Base-by-base conservation (phyloP, 495 filamentous ascomycete species). In the Daldinia grandis region DNA sequence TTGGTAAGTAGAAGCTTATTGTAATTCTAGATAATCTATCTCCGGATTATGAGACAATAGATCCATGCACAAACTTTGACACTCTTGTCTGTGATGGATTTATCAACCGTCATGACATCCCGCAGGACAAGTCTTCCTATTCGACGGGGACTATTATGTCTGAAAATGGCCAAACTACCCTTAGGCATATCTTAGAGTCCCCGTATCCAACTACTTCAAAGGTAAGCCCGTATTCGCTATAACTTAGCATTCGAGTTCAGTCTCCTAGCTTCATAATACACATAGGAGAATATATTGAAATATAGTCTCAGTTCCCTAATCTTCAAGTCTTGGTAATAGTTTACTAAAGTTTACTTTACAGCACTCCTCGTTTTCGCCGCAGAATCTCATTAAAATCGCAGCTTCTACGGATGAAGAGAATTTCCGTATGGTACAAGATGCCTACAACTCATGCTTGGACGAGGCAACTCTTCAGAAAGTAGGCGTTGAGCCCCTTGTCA, bases 41-140 rank as follows among this genome's bases (percentile, higher is more conserved):
- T 17, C 87, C 90, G n/a, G 82, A 89, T 40, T 87, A 89, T 70
- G 76, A 84, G 60, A 68, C 87, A 0, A 78, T 92, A 42, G 89
- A 93, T 74, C 88, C 91, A 4, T 93, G 91, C 68, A 87, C 81
- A 44, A 73, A 91, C 56, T 93, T 93, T 63, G 89, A 92, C 59
- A 64, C 63, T 66, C 85, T 87, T 69, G 88, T 91, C 37, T 93
- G 91, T 72, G 88, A 87, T 57, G 90, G 90, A 17, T 92, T 89
- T 85, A 78, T 81, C 47, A 81, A 87, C 27, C 85, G 83, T 31
- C 86, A 91, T 79, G 89, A 91, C 71, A 86, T 93, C 65, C 86
- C 89, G 4, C 78, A 88, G 19, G 89, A 92, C 74, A 88, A 89
- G 67, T 85, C 87, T 15, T 83, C 84, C 44, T 83, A 86, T 24